phyloP scores from a whole-genome alignment of 1,139 yeast species.

The Geotrichum restrictum region DNA sequence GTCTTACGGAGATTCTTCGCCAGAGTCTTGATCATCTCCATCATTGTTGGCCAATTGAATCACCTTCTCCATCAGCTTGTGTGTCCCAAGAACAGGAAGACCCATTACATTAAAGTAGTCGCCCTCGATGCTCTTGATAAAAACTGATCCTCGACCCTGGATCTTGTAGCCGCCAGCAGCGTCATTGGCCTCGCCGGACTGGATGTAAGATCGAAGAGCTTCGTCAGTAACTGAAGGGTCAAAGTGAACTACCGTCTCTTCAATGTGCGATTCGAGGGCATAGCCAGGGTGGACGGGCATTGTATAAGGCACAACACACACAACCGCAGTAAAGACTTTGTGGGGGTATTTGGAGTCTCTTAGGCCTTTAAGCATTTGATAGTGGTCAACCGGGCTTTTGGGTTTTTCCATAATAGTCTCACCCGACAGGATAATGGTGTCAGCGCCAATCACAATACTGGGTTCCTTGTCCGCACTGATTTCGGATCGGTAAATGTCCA shows the following conservation, averaged over 20 bases:
- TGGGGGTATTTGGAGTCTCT: conserved; percentile 46
- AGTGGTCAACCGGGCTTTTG: conserved; percentile 48
- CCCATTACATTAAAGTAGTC: conserved; percentile 91
- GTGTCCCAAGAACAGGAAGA: conserved; percentile 63
- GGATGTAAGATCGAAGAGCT: conserved; percentile 57
- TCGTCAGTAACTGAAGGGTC: conserved; percentile 50
- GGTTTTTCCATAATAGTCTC: conserved; percentile 73
- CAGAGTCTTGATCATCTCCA: conserved; percentile 22
- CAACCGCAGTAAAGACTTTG: conserved; percentile 66
- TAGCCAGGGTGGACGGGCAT: conserved; percentile 43
- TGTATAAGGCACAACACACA: conserved; percentile 46
- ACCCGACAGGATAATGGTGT: conserved; percentile 68
- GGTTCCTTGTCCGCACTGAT: conserved; percentile 40
- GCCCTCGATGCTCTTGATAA: conserved; percentile 64
- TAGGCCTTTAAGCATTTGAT: conserved; percentile 44
- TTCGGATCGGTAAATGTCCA: conserved; percentile 52
- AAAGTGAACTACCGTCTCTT: conserved; percentile 48
- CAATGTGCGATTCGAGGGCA: conserved; percentile 40
- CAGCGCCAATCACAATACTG: conserved; percentile 65
- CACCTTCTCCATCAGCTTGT: conserved; percentile 43
- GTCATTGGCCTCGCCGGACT: conserved; percentile 64
- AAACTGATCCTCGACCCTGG: conserved; percentile 66
- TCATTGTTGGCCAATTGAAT: conserved; percentile 28
- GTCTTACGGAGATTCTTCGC: conserved; percentile 17
- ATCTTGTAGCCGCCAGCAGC: conserved; percentile 94